Evolutionary conservation across 1,284 basidiomycete species (phyloP).

Genomic region (Ceratobasidium sp.): DNA sequence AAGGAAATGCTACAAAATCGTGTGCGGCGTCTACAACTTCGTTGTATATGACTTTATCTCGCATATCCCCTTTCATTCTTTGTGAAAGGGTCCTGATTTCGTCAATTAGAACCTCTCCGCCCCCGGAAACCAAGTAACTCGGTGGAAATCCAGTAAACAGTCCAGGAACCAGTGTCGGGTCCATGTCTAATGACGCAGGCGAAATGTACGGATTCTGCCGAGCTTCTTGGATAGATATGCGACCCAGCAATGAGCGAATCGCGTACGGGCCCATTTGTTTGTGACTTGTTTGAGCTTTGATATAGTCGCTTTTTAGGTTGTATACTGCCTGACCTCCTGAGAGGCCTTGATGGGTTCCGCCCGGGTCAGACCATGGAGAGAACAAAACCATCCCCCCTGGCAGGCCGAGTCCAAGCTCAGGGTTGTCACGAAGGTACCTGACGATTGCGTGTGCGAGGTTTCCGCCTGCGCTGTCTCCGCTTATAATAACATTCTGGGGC

Average conservation of each 20-base stretch:
- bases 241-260: conserved; percentile 38
- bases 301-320: conserved; percentile 46
- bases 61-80: conserved; percentile 52
- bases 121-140: conserved; percentile 62
- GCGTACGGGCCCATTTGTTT: conserved; percentile 8
- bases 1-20: conserved; percentile 57
- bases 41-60: conserved; percentile 46
- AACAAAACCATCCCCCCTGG: conserved; percentile 63
- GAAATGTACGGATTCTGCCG: conserved; percentile 61
- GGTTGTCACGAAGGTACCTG: conserved; percentile 55
- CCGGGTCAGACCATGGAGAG: conserved; percentile 66
- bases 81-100: conserved; percentile 54
- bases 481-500: conserved; percentile 64
- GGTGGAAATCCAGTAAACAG: conserved; percentile 61
- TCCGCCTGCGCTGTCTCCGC: conserved; percentile 76
- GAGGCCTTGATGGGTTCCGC: conserved; percentile 39
- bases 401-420: conserved; percentile 51
- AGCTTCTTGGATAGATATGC: conserved; percentile 50
- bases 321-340: conserved; percentile 49
- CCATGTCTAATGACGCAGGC: conserved; percentile 56
- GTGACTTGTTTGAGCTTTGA: conserved; percentile 47
- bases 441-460: conserved; percentile 67
- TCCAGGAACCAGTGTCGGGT: conserved; percentile 45
- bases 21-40: conserved; percentile 61
- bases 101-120: conserved; percentile 60